Base-by-base conservation (phyloP, 495 filamentous ascomycete species). In the Hypoxylon perforatum region DNA sequence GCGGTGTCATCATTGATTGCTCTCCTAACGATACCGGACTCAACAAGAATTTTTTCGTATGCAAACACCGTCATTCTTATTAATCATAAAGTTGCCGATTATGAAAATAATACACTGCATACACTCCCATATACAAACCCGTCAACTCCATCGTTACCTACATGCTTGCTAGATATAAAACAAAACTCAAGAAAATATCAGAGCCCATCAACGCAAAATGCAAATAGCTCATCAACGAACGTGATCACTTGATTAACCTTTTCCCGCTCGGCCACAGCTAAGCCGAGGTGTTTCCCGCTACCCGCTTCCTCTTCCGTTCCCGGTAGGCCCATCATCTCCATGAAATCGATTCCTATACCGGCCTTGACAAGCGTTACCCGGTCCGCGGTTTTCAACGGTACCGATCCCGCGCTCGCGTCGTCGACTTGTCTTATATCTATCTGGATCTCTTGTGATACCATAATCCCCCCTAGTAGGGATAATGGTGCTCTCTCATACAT, bases 381-480 rank as follows among this genome's bases (percentile, higher is more conserved):
- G 33, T 69, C 66, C 1, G 44, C 38, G 11, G 56, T 18, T 49
- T 58, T 63, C 38, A 23, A 52, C 21, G 54, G 33, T 9, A 35
- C 23, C 14, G 45, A 51, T 30, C 36, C 49, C 41, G 49, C 54
- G n/a, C 39, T 18, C 23, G 23, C 18, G 36, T 72, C 69, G 19
- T 69, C 65, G 9, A 56, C 53, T 45, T 79, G 22, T 28, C 55
- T 59, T 56, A 85, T 75, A 58, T 86, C 84, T 15, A 87, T 77
- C 15, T 81, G 76, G 30, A 85, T 80, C 61, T 85, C 82, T 50
- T 82, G 84, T 35, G 77, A 82, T 22, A 86, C 82, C 60, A 85
- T 79, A 65, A 87, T 88, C 46, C 83, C 83, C 7, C 82, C 76
- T 21, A 82, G 71, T 0, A 75, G 71, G 0, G 60, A 65, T 1